Evolutionary conservation across 768 basidiomycete species (phyloP), one percentile per base, ranked within the genome.

Genomic region (Thelephora aurantiotincta): DNA sequence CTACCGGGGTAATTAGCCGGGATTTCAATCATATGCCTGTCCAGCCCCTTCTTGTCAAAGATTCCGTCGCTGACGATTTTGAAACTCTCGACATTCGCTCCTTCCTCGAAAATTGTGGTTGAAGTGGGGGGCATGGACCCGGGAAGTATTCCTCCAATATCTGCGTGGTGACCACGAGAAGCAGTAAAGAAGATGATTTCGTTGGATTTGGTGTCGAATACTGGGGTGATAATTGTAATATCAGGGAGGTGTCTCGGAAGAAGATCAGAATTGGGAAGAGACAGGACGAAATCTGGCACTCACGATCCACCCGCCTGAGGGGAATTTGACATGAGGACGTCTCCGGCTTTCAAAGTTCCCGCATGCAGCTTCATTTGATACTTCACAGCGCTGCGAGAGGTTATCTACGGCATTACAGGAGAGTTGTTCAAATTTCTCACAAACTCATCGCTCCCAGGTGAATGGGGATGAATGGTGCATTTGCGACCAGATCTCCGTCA

Each of bases 51-150:
- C 41, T 72, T 69, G 62, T 96, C 80, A 59, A 92, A 96, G 3
- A 83, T 63, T 1, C 92, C 90, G 11, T 71, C 75, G 38, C 77
- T 70, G 6, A 98, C 93, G 50, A 98, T 79, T 64, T 93, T 96
- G 73, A 96, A 88, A 60, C 82, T 83, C 55, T 80, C 75, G 45
- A 97, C 82, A 56, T 91, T 77, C 0, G 93, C 94, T 16, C 93
- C 93, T 61, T 98, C 93, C 61, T 98, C 86, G 56, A 87, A 93
- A 38, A 96, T 82, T 51, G 77, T 90, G 53, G 83, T 82, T 11
- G 83, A 85, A 2, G 88, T 91, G 0, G 94, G 92, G 0, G 93
- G 93, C 93, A 97, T 98, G 34, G 86, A 91, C 1, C 88, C 90
- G 5, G 92, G 89, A 2, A 90, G 70, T 52, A 94, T 92, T 0